A percentile compares a stretch with the other conserved stretches of the same genome.
These are phyloP conservation scores for Dacryopinax primogenitus DNA, from an alignment of 768 basidiomycete species.

Conservation along the genomic window DNA sequence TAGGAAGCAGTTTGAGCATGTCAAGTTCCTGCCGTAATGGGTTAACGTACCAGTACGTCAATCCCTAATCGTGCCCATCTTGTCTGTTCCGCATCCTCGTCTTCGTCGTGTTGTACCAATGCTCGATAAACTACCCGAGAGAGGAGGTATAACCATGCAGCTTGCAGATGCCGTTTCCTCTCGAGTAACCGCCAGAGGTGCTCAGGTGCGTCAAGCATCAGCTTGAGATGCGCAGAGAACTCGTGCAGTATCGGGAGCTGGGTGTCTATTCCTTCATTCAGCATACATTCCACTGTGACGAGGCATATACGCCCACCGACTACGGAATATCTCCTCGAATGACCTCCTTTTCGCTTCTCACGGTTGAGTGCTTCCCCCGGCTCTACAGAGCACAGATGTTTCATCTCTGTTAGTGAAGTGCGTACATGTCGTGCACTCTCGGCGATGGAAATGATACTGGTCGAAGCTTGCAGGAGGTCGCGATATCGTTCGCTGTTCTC, in stretches of 20 bases:
- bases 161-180: conserved; percentile 61
- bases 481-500: conserved; percentile 79
- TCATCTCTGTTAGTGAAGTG: conserved; percentile 50
- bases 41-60: conserved; percentile 42
- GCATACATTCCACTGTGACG: neutral
- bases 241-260: conserved; percentile 57
- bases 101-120: conserved; percentile 48
- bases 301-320: neutral
- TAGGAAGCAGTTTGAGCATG: conserved; percentile 23
- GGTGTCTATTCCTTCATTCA: conserved; percentile 35
- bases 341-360: neutral
- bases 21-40: neutral
- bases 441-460: conserved; percentile 68
- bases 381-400: conserved; percentile 25
- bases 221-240: conserved; percentile 76
- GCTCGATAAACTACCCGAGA: conserved; percentile 73
- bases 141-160: conserved; percentile 78
- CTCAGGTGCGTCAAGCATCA: conserved; percentile 85
- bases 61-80: conserved; percentile 43
- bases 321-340: neutral
- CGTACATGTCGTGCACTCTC: conserved; percentile 53
- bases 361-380: neutral
- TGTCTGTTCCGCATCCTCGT: conserved; percentile 43
- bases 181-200: conserved; percentile 82
- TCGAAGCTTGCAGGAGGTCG: conserved; percentile 72